Evolutionary conservation across 1,284 basidiomycete species (phyloP).

Genomic region (Ustilago tritici): DNA sequence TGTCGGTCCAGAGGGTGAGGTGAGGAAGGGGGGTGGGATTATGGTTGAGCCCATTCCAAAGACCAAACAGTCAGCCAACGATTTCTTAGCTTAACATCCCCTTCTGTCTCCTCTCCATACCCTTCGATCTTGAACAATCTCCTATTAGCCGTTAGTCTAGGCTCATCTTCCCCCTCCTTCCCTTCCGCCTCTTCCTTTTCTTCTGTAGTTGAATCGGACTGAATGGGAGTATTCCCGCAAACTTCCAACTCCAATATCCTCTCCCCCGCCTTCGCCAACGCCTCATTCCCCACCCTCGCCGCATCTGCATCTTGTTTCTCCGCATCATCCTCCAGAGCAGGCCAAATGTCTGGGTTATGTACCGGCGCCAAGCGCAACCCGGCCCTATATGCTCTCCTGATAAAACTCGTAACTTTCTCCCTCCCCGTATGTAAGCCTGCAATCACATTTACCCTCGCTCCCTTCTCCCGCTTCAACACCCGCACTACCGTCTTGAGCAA

Average conservation of each 20-base stretch:
- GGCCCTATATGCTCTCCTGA: conserved; percentile 44
- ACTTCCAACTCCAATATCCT: conserved; percentile 58
- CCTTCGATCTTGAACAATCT: conserved; percentile 41
- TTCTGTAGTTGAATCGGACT: not conserved
- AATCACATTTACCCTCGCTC: conserved; percentile 61
- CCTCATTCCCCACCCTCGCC: conserved; percentile 26
- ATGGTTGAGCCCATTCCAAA: conserved; percentile 31
- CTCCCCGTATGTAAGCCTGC: conserved; percentile 66
- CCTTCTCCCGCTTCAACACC: conserved; percentile 26
- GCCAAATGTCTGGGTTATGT: conserved; percentile 26
- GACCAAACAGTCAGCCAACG: conserved; percentile 56
- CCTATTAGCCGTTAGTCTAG: conserved; percentile 36
- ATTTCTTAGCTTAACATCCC: conserved; percentile 47
- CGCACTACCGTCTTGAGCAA: conserved; percentile 56
- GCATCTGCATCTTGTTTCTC: conserved; percentile 15
- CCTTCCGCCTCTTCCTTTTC: not conserved
- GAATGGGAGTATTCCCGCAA: conserved; percentile 49
- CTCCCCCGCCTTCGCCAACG: conserved; percentile 24
- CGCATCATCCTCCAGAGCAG: not conserved
- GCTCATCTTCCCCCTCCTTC: conserved; percentile 25
- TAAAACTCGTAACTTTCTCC: conserved; percentile 58
- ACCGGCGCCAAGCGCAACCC: conserved; percentile 52
- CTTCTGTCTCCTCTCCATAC: conserved; percentile 38
- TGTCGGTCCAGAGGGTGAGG: not conserved
- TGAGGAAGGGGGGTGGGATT: not conserved